Percentiles rank a stretch among this genome's conserved stretches.
These are phyloP conservation scores for Quercus agrifolia DNA, from an alignment of 306 rosid species.

Conservation along the genomic window DNA sequence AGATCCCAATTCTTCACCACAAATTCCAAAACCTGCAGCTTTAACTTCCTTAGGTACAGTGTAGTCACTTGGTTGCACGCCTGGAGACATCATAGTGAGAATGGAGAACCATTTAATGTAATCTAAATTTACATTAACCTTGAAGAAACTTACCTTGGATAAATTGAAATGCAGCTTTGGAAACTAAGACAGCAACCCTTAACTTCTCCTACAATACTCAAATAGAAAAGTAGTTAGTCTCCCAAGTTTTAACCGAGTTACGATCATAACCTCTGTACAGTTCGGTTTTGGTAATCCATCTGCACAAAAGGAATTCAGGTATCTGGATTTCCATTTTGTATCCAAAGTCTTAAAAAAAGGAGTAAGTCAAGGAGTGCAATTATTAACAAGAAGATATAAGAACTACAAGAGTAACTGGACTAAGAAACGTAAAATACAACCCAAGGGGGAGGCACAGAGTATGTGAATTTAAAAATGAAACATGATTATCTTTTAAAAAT, in stretches of 20 bases:
- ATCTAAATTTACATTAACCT: too few relatives aligned
- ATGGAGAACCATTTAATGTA: background rate
- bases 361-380: background rate
- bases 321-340: background rate
- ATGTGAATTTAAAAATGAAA: background rate
- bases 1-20: slow-evolving; percentile 85
- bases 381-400: background rate
- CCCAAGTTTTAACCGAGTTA: background rate
- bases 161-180: slow-evolving; percentile 85
- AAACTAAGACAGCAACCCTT: slow-evolving; percentile 80
- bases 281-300: background rate
- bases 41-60: slow-evolving; percentile 56
- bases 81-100: slow-evolving; percentile 35
- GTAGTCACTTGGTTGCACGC: slow-evolving; percentile 60
- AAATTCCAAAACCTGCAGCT: slow-evolving; percentile 77
- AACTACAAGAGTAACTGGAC: background rate
- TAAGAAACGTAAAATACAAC: background rate
- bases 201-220: slow-evolving; percentile 65
- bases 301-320: background rate
- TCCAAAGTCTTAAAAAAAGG: background rate
- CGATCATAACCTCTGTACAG: background rate
- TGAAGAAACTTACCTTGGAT: slow-evolving; percentile 39
- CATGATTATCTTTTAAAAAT: background rate
- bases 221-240: slow-evolving; percentile 4
- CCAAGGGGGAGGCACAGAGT: background rate